Base-by-base conservation (phyloP, 441 rosid species). In the Jatropha podagrica region DNA sequence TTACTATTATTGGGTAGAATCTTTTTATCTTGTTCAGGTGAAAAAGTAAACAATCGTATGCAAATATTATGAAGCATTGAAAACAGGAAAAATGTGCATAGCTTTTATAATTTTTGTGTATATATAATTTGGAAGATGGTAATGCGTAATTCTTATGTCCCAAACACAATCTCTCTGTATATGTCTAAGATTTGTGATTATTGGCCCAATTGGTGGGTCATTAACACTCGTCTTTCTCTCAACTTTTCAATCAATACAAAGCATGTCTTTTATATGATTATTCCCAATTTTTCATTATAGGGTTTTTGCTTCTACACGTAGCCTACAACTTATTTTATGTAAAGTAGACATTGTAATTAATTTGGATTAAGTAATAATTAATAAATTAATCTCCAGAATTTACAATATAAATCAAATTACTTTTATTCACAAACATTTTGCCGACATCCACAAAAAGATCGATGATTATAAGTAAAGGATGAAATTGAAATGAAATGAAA, bases 11-110 rank as follows among this genome's bases (percentile, higher is more conserved):
- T 59, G 74, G 54, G n/a, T 48, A 20, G 37, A 54, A 59, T 73
- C 72, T 59, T 68, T 74, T 68, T 40, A 62, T 54, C 68, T 69
- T 44, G 18, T 62, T 37, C 55, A 41, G 62, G 58, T 56, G 77
- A 73, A 80, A 74, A 55, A 38, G 65, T 64, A 17, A 27, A 65
- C 48, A 41, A 42, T 64, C 80, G 74, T 54, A 54, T 17, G 58
- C 20, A 54, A 54, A 54, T 54, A 54, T 54, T 54, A 54, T 17
- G 71, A 73, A 79, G 54, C 70, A 56, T 20, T 64, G 55, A 72
- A 79, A 73, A 71, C 65, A 69, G 49, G 58, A n/a, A 62, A 76
- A 76, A 77, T 76, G 81, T 42, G 77, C 7, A 42, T 42, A 8
- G 46, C 46, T 42, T 42, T 44, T 44, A 7, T 44, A 11, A 44